A percentile compares a stretch with the other conserved stretches of the same genome.
These are phyloP conservation scores for Hypoxylon trugodes DNA, from an alignment of 495 filamentous ascomycete genomes.

Conservation along the genomic window DNA sequence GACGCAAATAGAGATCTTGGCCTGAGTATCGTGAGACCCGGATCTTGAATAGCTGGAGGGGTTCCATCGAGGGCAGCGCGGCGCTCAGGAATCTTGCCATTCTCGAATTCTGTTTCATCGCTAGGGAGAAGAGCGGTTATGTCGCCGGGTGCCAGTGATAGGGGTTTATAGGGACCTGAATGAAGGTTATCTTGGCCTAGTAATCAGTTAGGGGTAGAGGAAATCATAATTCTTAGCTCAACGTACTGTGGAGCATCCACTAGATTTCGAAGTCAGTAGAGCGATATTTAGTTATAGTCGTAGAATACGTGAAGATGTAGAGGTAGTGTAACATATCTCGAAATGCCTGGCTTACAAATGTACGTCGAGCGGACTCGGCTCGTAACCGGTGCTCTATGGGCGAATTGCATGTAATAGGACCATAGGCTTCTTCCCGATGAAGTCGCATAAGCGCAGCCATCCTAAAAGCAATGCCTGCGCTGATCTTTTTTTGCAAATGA, in stretches of 20 bases:
- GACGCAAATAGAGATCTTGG: slow-evolving; percentile 58
- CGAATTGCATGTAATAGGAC: slow-evolving; percentile 47
- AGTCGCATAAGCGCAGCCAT: slow-evolving; percentile 61
- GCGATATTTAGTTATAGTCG: slow-evolving; percentile 2
- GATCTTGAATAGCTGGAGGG: slow-evolving; percentile 54
- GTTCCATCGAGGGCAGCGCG: slow-evolving; percentile 62
- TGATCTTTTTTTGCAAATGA: slow-evolving; percentile 50
- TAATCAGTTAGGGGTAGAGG: slow-evolving; percentile 16
- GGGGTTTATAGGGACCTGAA: slow-evolving; percentile 56
- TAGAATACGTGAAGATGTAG: not conserved
- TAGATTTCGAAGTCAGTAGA: slow-evolving; percentile 20
- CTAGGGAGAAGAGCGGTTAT: slow-evolving; percentile 60
- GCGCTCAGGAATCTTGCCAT: slow-evolving; percentile 50
- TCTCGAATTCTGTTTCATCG: slow-evolving; percentile 57
- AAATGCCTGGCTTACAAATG: slow-evolving; percentile 47
- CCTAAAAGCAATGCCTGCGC: slow-evolving; percentile 60
- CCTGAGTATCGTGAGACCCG: slow-evolving; percentile 48
- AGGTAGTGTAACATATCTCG: not conserved
- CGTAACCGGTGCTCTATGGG: slow-evolving; percentile 47
- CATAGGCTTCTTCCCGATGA: slow-evolving; percentile 61
- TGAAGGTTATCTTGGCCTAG: slow-evolving; percentile 59
- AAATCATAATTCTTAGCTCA: not conserved
- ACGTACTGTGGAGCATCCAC: slow-evolving; percentile 61
- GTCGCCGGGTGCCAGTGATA: slow-evolving; percentile 56
- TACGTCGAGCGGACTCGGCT: slow-evolving; percentile 57